These are phyloP conservation scores for Solanum hybrid DNA, from an alignment of 305 asterid genomes.

Conservation along the genomic window DNA sequence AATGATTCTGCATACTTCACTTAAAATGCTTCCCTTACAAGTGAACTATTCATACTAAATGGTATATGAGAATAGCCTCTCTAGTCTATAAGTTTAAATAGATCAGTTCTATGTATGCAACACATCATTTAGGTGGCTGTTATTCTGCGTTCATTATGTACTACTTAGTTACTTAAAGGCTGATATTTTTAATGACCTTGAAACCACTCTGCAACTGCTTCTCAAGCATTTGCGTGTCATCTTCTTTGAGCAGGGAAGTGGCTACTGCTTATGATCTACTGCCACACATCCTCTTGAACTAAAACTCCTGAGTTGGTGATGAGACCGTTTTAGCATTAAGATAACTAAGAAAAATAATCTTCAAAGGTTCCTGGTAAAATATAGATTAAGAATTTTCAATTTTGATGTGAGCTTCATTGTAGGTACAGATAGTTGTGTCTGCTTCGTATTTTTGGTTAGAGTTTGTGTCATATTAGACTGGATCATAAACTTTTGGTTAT, in stretches of 20 bases:
- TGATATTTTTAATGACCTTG: not conserved
- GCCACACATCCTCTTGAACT: not conserved
- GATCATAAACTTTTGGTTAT: not conserved
- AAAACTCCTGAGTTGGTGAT: not conserved
- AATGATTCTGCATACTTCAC: not conserved
- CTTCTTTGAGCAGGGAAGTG: not conserved
- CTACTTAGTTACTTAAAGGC: not conserved
- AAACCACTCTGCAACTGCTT: not conserved
- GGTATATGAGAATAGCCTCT: not conserved
- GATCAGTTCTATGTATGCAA: not conserved
- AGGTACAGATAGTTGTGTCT: not conserved
- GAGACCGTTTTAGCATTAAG: not conserved
- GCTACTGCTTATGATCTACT: not conserved
- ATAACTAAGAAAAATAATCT: not conserved
- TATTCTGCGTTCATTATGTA: not conserved
- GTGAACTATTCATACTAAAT: not conserved
- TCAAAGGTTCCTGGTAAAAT: not conserved
- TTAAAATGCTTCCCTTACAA: not conserved
- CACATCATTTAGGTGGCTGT: not conserved
- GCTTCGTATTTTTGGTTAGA: not conserved
- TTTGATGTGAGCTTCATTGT: not conserved
- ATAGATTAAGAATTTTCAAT: not conserved
- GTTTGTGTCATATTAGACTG: not conserved
- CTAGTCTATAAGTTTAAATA: not conserved
- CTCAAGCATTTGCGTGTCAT: not conserved